Conservation (phyloP, 371 early-diverging fungal species). For the Mortierella sp. region DNA sequence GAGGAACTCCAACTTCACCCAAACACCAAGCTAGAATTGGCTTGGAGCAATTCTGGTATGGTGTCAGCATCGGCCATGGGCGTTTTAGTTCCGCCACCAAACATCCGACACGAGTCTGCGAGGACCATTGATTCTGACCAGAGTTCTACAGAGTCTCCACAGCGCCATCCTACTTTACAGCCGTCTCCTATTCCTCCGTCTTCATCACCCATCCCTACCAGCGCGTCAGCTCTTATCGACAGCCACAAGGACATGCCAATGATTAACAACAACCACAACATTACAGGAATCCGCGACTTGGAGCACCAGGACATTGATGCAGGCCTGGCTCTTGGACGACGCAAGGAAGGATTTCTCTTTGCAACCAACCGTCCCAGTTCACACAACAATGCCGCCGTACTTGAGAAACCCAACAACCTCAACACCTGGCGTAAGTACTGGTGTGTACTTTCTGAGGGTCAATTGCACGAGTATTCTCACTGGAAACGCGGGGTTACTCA, state of each 20-base stretch:
- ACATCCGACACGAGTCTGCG: background rate
- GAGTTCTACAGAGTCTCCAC: background rate
- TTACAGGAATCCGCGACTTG: constrained; percentile 72
- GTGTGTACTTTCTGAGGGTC: constrained; percentile 84
- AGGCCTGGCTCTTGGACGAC: constrained; percentile 60
- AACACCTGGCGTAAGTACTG: constrained; percentile 68
- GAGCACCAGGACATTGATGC: constrained; percentile 69
- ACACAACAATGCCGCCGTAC: constrained; percentile 44
- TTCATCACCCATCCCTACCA: background rate
- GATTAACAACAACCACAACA: background rate
- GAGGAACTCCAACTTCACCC: background rate
- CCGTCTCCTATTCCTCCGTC: background rate
- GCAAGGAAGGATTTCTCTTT: constrained; percentile 79
- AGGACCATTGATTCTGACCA: background rate
- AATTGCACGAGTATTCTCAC: constrained; percentile 80
- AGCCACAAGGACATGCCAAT: background rate
- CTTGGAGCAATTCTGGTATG: background rate
- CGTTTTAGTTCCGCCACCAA: background rate
- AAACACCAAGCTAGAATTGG: background rate
- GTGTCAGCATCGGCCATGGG: background rate
- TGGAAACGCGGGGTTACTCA: constrained; percentile 78
- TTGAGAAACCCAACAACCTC: constrained; percentile 36
- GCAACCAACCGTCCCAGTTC: constrained; percentile 70
- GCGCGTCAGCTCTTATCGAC: background rate
- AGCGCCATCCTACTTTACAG: background rate